Evolutionary conservation across 208 protist species (phyloP), one percentile per base, ranked within the genome.

Genomic region (Leishmania turanica): DNA sequence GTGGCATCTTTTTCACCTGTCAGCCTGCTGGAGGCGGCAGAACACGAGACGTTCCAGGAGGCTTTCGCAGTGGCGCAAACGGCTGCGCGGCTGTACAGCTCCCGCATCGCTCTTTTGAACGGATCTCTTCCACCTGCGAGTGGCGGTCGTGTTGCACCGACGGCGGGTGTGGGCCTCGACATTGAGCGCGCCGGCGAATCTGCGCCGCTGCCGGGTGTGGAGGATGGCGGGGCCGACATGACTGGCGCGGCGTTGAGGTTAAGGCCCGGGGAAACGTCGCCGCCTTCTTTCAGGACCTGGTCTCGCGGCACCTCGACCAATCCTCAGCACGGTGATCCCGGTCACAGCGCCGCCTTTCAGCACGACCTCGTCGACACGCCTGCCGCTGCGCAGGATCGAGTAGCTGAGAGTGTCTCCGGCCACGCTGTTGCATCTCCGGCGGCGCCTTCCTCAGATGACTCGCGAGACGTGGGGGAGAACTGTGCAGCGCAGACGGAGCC

Each of bases 11-110:
- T 97, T 71, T 88, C 87, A 4, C 90, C 90, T 0, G 79, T 89
- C 5, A 94, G 85, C 78, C 58, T 84, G 7, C 19, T 77, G 7
- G 79, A 81, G 68, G 74, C 71, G 27, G 31, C 70, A 21, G 70
- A 88, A 40, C 88, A 84, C 8, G 92, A 94, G 77, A 91, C 91
- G 1, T 96, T 96, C 77, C 90, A 90, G 72, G 93, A 96, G 42
- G 87, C 93, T 1, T 96, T 95, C 79, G 85, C 85, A 51, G 86
- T 96, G 11, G 91, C 90, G 19, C 87, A 93, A 72, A 93, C 87
- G 7, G 83, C 85, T 8, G 80, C 82, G 37, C 87, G 89, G 40
- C 72, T 95, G 2, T 91, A 91, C 76, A 87, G 84, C 68, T 89
- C 84, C 17, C 87, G 91, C 42, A 84, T 89, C 68, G 85, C 85